Conservation (phyloP, 1,284 basidiomycete species). For the Microbotryum scabiosae region DNA sequence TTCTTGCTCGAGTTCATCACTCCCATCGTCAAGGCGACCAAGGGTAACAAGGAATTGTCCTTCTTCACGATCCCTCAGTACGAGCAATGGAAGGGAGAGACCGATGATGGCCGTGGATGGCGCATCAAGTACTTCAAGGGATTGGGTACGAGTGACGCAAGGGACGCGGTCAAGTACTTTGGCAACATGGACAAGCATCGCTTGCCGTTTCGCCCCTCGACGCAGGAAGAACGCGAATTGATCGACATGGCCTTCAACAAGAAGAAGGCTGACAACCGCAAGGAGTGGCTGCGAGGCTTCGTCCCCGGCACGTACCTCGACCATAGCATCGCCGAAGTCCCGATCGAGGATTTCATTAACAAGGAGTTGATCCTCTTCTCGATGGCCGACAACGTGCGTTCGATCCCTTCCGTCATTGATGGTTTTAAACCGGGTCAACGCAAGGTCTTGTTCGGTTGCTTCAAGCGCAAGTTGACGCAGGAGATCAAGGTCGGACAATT, state of each 20-base stretch:
- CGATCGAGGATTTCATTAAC: conserved; percentile 93
- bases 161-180: conserved; percentile 90
- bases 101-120: conserved; percentile 78
- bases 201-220: conserved; percentile 77
- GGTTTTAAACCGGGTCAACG: conserved; percentile 98
- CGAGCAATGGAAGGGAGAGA: conserved; percentile 79
- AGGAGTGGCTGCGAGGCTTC: conserved; percentile 95
- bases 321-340: conserved; percentile 77
- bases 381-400: conserved; percentile 97
- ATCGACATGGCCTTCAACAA: conserved; percentile 99
- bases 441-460: conserved; percentile 92
- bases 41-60: conserved; percentile 68
- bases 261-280: conserved; percentile 97
- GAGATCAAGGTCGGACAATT: conserved; percentile 97
- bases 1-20: conserved; percentile 99
- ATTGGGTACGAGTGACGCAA: conserved; percentile 84
- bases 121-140: conserved; percentile 97
- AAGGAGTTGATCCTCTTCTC: conserved; percentile 97
- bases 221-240: conserved; percentile 73
- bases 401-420: conserved; percentile 86
- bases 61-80: conserved; percentile 99
- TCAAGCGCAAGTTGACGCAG: conserved; percentile 84
- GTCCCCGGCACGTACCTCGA: conserved; percentile 92
- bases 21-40: conserved; percentile 88
- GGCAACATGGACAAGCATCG: conserved; percentile 85